phyloP scores from a whole-genome alignment of 208 protist genomes.

The Tritrichomonas foetus region DNA sequence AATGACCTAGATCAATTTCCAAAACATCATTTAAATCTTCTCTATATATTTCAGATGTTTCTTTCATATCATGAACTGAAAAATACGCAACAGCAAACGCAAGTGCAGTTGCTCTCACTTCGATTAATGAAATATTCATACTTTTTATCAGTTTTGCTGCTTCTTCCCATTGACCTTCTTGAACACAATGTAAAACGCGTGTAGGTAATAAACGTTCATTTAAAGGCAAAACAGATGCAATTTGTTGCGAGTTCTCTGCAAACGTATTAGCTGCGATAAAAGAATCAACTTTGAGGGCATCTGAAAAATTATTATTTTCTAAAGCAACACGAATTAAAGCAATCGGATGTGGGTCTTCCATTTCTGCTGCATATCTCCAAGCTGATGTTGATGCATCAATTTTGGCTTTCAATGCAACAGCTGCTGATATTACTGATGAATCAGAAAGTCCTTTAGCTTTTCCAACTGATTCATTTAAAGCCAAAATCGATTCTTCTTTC shows the following conservation, averaged over 20 bases:
- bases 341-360: conserved; percentile 1
- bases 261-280: background rate
- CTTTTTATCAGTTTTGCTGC: background rate
- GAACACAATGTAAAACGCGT: background rate
- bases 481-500: background rate
- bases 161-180: background rate
- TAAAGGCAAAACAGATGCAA: background rate
- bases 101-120: conserved; percentile 16
- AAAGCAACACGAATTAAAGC: background rate
- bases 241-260: no score
- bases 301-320: background rate
- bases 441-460: background rate
- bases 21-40: background rate
- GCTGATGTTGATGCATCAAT: background rate
- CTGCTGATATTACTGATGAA: background rate
- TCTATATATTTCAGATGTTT: background rate
- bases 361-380: background rate
- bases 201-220: background rate
- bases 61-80: background rate
- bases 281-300: background rate
- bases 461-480: background rate
- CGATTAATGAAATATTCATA: background rate
- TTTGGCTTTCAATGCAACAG: background rate
- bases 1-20: background rate
- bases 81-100: background rate